Percentiles rank a stretch among this genome's conserved stretches.
These are phyloP conservation scores for Paramecium tetraurelia DNA, from an alignment of 73 alveolate species.

Conservation along the genomic window DNA sequence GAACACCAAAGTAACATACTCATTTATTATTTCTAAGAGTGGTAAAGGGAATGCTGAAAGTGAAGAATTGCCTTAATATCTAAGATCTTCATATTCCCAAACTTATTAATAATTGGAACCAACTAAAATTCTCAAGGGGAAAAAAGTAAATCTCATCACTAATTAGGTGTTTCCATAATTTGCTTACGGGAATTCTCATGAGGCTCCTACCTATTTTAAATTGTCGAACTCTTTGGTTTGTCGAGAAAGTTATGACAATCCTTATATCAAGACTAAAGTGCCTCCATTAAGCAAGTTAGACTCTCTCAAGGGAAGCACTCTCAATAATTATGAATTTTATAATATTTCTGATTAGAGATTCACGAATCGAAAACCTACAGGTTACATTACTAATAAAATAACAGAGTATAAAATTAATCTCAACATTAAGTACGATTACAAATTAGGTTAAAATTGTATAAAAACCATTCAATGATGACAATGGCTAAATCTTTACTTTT, in stretches of 20 bases:
- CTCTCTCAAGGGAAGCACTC: conserved; percentile 25
- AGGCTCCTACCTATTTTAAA: conserved; percentile 10
- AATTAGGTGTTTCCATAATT: conserved; percentile 33
- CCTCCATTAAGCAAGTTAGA: not conserved
- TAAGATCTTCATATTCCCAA: not conserved
- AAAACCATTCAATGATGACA: not conserved
- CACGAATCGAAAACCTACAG: not conserved
- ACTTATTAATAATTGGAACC: conserved; percentile 6
- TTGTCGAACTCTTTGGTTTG: not conserved
- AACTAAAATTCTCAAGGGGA: not conserved
- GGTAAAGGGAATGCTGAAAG: conserved; percentile 31
- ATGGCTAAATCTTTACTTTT: not conserved
- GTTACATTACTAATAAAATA: not conserved
- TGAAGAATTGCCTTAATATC: conserved; percentile 4
- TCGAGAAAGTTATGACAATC: conserved; percentile 47
- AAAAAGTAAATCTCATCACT: not conserved
- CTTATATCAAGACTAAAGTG: not conserved
- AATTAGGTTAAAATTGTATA: not conserved
- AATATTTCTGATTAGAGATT: conserved; percentile 42
- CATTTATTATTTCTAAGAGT: not conserved
- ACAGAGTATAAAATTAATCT: not conserved
- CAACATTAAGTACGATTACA: not conserved
- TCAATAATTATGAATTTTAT: conserved; percentile 36
- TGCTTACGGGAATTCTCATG: conserved; percentile 48
- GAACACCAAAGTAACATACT: not conserved